phyloP scores from a whole-genome alignment of 345 rosid genomes.

The Camelina laxa region DNA sequence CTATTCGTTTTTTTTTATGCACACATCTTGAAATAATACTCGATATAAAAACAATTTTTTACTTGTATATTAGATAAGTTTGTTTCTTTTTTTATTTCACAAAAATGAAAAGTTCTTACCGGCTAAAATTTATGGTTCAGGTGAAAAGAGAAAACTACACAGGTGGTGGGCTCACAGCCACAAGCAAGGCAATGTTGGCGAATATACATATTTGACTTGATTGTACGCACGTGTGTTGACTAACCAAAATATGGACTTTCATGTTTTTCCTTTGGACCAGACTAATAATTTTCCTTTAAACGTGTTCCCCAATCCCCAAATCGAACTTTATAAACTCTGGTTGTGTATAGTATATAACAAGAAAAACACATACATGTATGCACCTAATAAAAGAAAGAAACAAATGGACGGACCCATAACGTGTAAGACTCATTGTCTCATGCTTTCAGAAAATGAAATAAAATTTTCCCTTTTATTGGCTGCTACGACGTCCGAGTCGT shows the following conservation, averaged over 20 bases:
- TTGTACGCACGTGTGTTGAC: constrained; percentile 45
- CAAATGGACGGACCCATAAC: constrained; percentile 22
- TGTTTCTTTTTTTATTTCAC: not conserved
- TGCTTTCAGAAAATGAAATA: not conserved
- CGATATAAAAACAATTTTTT: too few species aligned
- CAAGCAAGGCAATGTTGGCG: constrained; percentile 18
- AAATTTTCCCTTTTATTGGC: not conserved
- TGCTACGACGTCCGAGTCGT: constrained; percentile 33
- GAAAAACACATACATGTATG: not conserved
- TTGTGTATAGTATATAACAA: not conserved
- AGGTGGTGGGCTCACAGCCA: constrained; percentile 15
- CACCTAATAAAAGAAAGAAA: not conserved
- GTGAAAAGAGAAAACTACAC: constrained; percentile 17
- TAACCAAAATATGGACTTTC: not conserved
- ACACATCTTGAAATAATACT: too few species aligned
- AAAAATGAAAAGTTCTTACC: not conserved
- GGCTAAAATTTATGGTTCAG: not conserved
- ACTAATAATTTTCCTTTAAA: not conserved
- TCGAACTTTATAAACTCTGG: not conserved
- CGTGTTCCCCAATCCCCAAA: not conserved
- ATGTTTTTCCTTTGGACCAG: not conserved
- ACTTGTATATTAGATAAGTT: too few species aligned
- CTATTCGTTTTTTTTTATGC: too few species aligned
- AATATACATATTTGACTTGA: constrained; percentile 26
- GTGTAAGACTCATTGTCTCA: not conserved